Base-by-base conservation (phyloP, 73 alveolate genomes). In the Paramecium biaurelia region DNA sequence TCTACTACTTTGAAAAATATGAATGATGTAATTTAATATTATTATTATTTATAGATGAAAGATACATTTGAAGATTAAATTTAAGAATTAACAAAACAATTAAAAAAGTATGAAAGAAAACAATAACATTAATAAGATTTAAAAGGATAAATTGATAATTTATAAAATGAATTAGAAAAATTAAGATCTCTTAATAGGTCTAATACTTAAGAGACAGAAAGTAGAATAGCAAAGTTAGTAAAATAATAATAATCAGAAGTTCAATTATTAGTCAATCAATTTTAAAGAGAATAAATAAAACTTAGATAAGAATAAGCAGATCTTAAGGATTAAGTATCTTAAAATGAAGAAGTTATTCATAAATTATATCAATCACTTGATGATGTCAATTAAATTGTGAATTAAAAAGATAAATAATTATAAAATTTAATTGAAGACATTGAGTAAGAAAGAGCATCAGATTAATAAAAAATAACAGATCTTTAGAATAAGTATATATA, bases 331-430 rank as follows among this genome's bases (percentile, higher is more conserved):
- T 20, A 79, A 79, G 28, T 79, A 14, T 24, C 43, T 43, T 79
- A 79, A 45, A 79, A 79, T 79, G 90, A 79, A 79, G 90, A 79
- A 2, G 7, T 79, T 20, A 41, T 79, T 23, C 72, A 38, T 79
- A 79, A 79, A 20, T 42, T 79, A 79, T 79, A 79, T 63, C 43
- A 79, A 79, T 79, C 90, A 12, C 43, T 79, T 38, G 90, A 79
- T 79, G 90, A 79, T 42, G 90, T 79, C 11, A 79, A 79, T 47
- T 23, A 79, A 45, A 45, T 79, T 38, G 90, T 79, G 8, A 79
- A 79, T 79, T 43, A 79, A 79, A 79, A 79, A 45, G 90, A 79
- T 79, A 79, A 79, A 79, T 79, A 79, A 79, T 42, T 79, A 4
- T 45, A 79, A 20, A 79, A 79, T 79, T 45, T 79, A 23, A 43